Conservation (phyloP, 1,284 basidiomycete species). For the Caloboletus firmus region DNA sequence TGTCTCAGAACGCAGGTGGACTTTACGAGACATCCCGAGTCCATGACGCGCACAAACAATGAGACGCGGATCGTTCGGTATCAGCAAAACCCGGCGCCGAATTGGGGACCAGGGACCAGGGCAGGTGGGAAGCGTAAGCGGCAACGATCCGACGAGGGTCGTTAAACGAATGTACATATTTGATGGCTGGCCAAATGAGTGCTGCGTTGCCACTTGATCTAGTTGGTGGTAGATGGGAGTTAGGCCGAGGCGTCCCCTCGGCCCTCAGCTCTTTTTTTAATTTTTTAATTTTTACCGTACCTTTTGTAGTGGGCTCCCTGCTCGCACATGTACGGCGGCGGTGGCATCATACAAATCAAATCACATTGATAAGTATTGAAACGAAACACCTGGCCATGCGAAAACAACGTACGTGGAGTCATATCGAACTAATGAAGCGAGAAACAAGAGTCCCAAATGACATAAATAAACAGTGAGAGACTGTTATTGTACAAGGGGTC, state of each 20-base stretch:
- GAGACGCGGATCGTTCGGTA: conserved; percentile 84
- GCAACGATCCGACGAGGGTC: conserved; percentile 30
- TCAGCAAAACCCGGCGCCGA: conserved; percentile 85
- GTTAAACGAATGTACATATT: neutral
- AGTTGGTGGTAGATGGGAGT: too few species aligned
- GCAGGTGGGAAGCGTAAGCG: conserved; percentile 48
- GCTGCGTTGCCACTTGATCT: too few species aligned
- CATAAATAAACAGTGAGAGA: neutral
- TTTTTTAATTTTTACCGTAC: too few species aligned
- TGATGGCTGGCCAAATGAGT: too few species aligned
- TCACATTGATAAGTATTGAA: neutral
- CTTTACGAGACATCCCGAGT: conserved; percentile 71
- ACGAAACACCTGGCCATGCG: neutral
- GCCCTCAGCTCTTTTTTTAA: too few species aligned
- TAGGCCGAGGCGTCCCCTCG: too few species aligned
- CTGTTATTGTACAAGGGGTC: neutral
- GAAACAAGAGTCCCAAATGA: neutral
- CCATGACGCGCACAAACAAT: conserved; percentile 56
- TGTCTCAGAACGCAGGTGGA: conserved; percentile 54
- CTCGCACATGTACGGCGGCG: too few species aligned
- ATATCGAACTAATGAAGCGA: neutral
- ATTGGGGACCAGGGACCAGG: conserved; percentile 89
- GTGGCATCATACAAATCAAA: too few species aligned
- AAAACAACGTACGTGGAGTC: neutral
- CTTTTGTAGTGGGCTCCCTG: too few species aligned